Base-by-base conservation (phyloP, 225 moss, liverwort and hornwort genomes). In the Climacium dendroides region DNA sequence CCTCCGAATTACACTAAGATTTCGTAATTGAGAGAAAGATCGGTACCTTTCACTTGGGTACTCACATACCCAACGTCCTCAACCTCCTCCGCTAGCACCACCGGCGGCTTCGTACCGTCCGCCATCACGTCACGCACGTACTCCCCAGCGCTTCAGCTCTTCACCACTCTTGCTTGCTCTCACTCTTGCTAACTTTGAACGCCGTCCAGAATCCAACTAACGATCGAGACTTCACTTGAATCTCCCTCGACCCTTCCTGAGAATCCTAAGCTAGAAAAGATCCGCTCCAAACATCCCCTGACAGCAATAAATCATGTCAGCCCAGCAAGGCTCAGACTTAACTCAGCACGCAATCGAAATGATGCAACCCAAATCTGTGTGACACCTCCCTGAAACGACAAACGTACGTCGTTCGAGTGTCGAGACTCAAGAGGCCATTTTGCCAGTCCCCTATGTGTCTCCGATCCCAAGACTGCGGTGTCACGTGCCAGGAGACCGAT, bases 1-100 rank as follows among this genome's bases (percentile, higher is more conserved):
- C 15, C 47, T 45, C 61, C 15, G 61, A 63, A 20, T 14, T 50
- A 7, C 54, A 45, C 20, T 24, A 25, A 19, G 41, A 32, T 48
- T 84, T 29, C 30, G 67, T 22, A 76, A 41, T 13, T 32, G 66
- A 47, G 60, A 70, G 54, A 18, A 83, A 50, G 24, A 73, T 55
- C 24, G 14, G 47, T 83, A 96, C 96, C 95, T 95, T 88, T 88
- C 50, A 96, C 96, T 48, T 39, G 83, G 58, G 86, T 69, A 87
- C 91, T 91, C 90, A 87, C 91, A 75, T 96, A 96, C 76, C 90
- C 87, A 54, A 87, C 91, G 67, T 89, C 87, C 78, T 92, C 93
- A 47, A 16, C 58, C 32, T 88, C 90, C 81, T 88, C 94, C 78
- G 88, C n/a, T 7, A 52, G 63, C 79, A 79, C 87, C 75, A 45